phyloP scores from a whole-genome alignment of 257 asterid species.

The Solanum virginianum region DNA sequence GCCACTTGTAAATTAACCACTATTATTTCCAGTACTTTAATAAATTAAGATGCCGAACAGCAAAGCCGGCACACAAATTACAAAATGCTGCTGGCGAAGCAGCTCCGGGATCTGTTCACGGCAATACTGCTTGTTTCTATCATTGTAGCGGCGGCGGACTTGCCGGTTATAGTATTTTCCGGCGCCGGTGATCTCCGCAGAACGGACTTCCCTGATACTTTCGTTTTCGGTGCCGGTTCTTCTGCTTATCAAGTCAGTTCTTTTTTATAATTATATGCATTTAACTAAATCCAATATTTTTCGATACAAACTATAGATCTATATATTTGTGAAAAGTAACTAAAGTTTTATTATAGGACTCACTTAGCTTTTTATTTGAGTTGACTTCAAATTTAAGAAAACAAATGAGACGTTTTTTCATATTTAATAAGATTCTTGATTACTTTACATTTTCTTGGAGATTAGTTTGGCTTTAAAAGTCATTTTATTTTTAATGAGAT shows the following conservation, averaged over 20 bases:
- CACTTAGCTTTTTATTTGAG: no score
- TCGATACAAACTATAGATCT: no score
- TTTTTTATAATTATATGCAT: not conserved
- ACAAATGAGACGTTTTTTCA: no score
- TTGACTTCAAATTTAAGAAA: no score
- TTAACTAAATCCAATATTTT: not conserved
- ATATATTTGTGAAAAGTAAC: not conserved
- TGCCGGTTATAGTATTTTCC: not conserved
- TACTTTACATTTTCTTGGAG: no score
- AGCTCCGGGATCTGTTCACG: not conserved
- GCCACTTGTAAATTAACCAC: not conserved
- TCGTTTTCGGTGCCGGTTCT: conserved; percentile 10
- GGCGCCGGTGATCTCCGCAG: not conserved
- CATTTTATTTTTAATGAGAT: no score
- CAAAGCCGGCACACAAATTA: not conserved
- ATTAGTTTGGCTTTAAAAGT: no score
- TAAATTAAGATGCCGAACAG: not conserved
- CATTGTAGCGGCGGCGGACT: not conserved
- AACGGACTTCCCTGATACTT: conserved; percentile 7
- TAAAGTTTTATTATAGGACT: not conserved
- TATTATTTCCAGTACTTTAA: not conserved
- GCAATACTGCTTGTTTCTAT: not conserved
- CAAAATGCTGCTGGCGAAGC: not conserved
- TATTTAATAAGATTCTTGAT: no score
- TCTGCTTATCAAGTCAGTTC: conserved; percentile 10